Percentiles rank a stretch among this genome's conserved stretches.
These are phyloP conservation scores for Verticillium tricorpus DNA, from an alignment of 2,329 filamentous ascomycete species.

Conservation along the genomic window DNA sequence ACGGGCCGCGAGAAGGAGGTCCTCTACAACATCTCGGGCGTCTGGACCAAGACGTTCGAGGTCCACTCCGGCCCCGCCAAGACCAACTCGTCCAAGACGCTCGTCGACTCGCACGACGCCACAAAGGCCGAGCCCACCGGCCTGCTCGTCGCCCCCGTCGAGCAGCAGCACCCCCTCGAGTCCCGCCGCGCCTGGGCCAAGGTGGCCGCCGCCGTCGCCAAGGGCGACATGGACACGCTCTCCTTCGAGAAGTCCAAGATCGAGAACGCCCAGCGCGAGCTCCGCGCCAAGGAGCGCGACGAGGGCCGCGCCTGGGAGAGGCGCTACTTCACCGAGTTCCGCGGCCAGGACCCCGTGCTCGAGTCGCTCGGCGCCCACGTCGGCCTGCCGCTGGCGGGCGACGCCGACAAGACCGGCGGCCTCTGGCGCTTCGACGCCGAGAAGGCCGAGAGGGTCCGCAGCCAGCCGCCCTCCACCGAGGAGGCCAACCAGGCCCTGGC, in stretches of 20 bases:
- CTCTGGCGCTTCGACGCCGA: slow-evolving; percentile 54
- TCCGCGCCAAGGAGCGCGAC: slow-evolving; percentile 67
- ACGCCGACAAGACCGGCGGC: slow-evolving; percentile 56
- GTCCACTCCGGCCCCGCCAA: slow-evolving; percentile 63
- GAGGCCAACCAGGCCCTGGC: slow-evolving; percentile 52
- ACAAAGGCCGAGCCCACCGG: slow-evolving; percentile 55
- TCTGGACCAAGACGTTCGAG: slow-evolving; percentile 82
- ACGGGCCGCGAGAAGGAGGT: slow-evolving; percentile 68
- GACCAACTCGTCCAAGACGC: slow-evolving; percentile 40
- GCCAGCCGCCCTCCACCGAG: slow-evolving; percentile 38
- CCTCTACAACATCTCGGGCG: slow-evolving; percentile 78
- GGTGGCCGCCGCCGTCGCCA: slow-evolving; percentile 75
- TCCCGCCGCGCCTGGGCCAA: slow-evolving; percentile 83
- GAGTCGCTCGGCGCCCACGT: slow-evolving; percentile 38
- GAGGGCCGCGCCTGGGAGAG: slow-evolving; percentile 76
- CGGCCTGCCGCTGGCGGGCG: slow-evolving; percentile 45
- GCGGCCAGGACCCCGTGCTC: slow-evolving; percentile 41
- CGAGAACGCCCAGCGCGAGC: slow-evolving; percentile 78
- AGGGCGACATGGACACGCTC: slow-evolving; percentile 79
- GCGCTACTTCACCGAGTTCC: slow-evolving; percentile 67
- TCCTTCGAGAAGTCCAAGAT: slow-evolving; percentile 80
- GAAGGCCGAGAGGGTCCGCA: slow-evolving; percentile 59
- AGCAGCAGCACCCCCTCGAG: slow-evolving; percentile 82
- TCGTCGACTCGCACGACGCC: slow-evolving; percentile 59
- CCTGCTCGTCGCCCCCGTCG: slow-evolving; percentile 66